Conservation (phyloP, 441 rosid genomes). For the Kokia cookei region DNA sequence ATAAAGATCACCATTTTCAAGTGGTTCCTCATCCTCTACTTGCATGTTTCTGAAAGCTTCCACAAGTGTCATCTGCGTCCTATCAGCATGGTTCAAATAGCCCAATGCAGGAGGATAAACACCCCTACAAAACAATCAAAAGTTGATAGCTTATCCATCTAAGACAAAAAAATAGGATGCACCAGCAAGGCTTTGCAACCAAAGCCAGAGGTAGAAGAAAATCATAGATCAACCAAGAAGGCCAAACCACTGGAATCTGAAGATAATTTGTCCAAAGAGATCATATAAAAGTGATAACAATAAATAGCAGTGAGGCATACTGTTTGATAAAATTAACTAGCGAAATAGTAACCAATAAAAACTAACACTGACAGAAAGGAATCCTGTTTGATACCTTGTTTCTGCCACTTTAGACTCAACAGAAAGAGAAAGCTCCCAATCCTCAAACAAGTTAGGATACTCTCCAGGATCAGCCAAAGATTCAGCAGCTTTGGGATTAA, state of each 20-base stretch:
- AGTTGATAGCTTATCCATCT: conserved; percentile 7
- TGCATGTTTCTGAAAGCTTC: conserved; percentile 86
- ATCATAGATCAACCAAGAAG: not conserved
- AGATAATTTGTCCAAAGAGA: not conserved
- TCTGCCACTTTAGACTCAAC: conserved; percentile 72
- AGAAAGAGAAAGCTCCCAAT: conserved; percentile 89
- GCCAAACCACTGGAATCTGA: not conserved
- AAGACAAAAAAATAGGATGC: not conserved
- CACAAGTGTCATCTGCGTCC: conserved; percentile 62
- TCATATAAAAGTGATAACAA: not conserved
- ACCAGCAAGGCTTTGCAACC: not conserved
- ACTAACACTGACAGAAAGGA: not conserved
- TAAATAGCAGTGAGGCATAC: not conserved
- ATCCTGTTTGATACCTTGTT: conserved; percentile 50
- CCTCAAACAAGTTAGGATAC: conserved; percentile 94
- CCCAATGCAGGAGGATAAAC: conserved; percentile 65
- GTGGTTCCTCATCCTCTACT: conserved; percentile 62
- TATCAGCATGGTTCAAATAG: conserved; percentile 51
- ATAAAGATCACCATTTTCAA: conserved; percentile 64
- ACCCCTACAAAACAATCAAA: conserved; percentile 42
- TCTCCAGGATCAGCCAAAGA: conserved; percentile 98
- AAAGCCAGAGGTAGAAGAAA: not conserved
- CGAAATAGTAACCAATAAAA: not conserved
- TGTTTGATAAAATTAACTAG: conserved; percentile 13
- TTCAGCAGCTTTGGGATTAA: conserved; percentile 97